Evolutionary conservation across 2,329 filamentous ascomycete species (phyloP).

Genomic region (Leptographium flavum): DNA sequence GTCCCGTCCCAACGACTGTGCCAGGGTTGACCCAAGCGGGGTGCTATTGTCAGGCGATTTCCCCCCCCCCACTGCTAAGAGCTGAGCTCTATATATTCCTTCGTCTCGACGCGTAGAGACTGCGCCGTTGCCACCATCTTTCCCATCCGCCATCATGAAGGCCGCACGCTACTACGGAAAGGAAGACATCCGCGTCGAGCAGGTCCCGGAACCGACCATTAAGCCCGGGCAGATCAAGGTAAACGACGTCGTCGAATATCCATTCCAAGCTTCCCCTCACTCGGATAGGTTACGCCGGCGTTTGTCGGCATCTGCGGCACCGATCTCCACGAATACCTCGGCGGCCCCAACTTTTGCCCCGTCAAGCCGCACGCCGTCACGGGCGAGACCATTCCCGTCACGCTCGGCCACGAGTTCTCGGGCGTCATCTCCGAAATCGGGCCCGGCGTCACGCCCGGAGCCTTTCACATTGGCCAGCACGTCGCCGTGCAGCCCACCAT

Average conservation of each 20-base stretch:
- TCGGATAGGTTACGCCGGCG: neutral
- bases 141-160: neutral
- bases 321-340: constrained; percentile 3
- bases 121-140: too few species aligned
- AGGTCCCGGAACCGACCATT: neutral
- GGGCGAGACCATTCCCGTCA: constrained; percentile 14
- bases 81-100: too few species aligned
- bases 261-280: neutral
- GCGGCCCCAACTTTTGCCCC: constrained; percentile 3
- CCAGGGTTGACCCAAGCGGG: too few species aligned
- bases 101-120: too few species aligned
- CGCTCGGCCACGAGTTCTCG: constrained; percentile 48
- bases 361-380: neutral
- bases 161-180: constrained; percentile 4
- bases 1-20: too few species aligned
- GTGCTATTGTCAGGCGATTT: too few species aligned
- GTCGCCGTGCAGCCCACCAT: constrained; percentile 55
- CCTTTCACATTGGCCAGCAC: constrained; percentile 44
- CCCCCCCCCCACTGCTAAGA: too few species aligned
- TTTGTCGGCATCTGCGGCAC: constrained; percentile 5
- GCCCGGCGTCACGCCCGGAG: constrained; percentile 32
- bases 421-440: constrained; percentile 45
- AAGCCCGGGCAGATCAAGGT: constrained; percentile 1
- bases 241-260: neutral
- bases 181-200: constrained; percentile 2